Evolutionary conservation across 495 filamentous ascomycete genomes (phyloP), one percentile per base, ranked within the genome.

Genomic region (Penicillium malachiteum): DNA sequence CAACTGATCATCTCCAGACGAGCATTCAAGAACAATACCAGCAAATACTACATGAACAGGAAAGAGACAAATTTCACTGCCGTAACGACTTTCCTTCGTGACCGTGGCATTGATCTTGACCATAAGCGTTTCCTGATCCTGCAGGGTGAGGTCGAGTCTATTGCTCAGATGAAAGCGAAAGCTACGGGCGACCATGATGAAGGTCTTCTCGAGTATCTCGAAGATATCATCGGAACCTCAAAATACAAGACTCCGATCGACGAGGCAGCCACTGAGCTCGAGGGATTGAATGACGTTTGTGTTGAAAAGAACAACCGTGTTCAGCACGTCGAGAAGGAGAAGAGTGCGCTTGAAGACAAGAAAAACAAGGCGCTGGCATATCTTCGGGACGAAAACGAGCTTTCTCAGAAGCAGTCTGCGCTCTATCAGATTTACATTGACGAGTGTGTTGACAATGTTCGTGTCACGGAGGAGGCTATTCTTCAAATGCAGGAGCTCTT

Each of bases 101-200:
- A 90, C 11, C 83, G 88, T 17, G 94, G 94, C 9, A 88, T 98
- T 4, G 94, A 98, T 73, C 81, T 98, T 31, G 95, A 98, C 61
- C 94, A 98, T 75, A 98, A 98, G 75, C 91, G 94, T 35, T 98
- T 98, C 70, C 73, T 98, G 41, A 98, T 98, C 67, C 75, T 98
- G 45, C 94, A 98, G 71, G 94, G 94, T 57, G 94, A 98, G 70
- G 94, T 98, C 54, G 94, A 98, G 67, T 96, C 92, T 0, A 98
- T 98, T 62, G 93, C 94, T 26, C 94, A 98, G 74, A 98, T 98
- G 94, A 98, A 97, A 71, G 82, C 94, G 1, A 98, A 98, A 70
- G 94, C 95, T 3, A 86, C 80, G 18, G 90, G 89, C 57, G 94
- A 97, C 62, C 92, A 96, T 60, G 94, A 98, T 60, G 94, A 98